These are phyloP conservation scores for Pleurotus ostreatus DNA, from an alignment of 768 basidiomycete species.

Conservation along the genomic window DNA sequence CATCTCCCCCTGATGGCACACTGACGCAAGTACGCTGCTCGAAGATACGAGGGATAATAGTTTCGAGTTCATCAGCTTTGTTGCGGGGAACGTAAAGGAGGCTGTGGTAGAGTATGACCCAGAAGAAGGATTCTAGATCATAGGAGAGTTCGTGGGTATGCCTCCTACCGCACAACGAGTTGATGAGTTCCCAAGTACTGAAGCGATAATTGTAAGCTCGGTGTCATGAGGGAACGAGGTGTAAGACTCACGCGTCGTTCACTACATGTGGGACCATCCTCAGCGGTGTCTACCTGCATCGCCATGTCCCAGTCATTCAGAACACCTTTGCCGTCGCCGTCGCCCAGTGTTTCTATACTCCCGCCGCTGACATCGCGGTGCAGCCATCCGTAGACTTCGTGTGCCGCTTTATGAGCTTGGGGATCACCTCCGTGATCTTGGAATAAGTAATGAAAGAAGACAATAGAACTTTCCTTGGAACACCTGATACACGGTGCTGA, in stretches of 20 bases:
- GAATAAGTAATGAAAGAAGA: background rate
- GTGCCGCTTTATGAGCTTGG: slow-evolving; percentile 3
- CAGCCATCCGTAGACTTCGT: background rate
- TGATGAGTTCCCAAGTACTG: slow-evolving; percentile 14
- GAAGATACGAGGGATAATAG: background rate
- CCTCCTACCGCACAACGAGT: background rate
- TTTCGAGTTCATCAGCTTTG: background rate
- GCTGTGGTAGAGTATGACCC: slow-evolving; percentile 14
- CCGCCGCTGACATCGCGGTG: slow-evolving; percentile 9
- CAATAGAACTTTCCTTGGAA: background rate
- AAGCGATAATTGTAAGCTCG: background rate
- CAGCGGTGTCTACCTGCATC: background rate
- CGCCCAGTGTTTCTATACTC: slow-evolving; percentile 2
- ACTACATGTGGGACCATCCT: background rate
- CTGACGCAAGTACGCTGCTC: background rate
- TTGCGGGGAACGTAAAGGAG: slow-evolving; percentile 13
- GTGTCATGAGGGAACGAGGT: too few relatives aligned
- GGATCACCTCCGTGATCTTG: background rate
- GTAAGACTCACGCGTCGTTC: slow-evolving; percentile 6
- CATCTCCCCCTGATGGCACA: too few relatives aligned
- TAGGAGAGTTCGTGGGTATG: slow-evolving; percentile 10
- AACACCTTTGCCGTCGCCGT: background rate
- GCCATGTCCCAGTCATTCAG: slow-evolving; percentile 10
- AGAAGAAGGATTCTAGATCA: slow-evolving; percentile 15
- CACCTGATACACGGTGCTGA: background rate